Evolutionary conservation across 768 basidiomycete species (phyloP).

Genomic region (Suillus plorans): DNA sequence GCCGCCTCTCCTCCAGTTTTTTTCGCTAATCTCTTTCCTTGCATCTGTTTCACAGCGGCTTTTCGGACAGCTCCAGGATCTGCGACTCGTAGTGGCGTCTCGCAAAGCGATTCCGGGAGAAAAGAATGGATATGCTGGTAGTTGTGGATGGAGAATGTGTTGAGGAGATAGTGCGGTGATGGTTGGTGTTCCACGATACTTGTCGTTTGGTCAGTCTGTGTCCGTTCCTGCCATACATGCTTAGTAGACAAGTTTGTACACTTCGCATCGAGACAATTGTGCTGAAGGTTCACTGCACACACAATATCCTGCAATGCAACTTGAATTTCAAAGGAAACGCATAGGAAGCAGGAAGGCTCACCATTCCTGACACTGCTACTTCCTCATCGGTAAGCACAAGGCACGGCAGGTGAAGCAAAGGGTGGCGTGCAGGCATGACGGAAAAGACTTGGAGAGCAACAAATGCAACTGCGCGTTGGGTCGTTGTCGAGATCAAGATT

Average conservation of each 20-base stretch:
- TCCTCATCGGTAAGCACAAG: background rate
- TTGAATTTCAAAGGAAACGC: background rate
- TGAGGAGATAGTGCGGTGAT: conserved; percentile 14
- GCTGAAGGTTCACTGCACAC: conserved; percentile 18
- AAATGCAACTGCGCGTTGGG: background rate
- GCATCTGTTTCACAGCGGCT: conserved; percentile 1
- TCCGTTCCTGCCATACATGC: conserved; percentile 12
- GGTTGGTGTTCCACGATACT: conserved; percentile 8
- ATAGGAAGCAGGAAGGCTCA: conserved; percentile 1
- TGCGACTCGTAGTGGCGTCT: background rate
- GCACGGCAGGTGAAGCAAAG: conserved; percentile 1
- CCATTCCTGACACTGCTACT: background rate
- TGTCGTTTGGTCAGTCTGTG: conserved; percentile 4
- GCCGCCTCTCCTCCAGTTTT: background rate
- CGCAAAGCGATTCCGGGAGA: conserved; percentile 1
- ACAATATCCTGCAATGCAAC: conserved; percentile 13
- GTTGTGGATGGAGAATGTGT: conserved; percentile 19
- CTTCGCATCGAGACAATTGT: conserved; percentile 12
- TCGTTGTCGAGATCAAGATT: conserved; percentile 1
- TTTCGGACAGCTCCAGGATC: conserved; percentile 1
- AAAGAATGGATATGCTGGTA: conserved; percentile 11
- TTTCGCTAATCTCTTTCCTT: background rate
- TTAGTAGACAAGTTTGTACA: conserved; percentile 2
- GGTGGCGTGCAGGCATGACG: background rate
- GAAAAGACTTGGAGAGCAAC: conserved; percentile 3